A percentile compares a stretch with the other conserved stretches of the same genome.
Evolutionary conservation across 306 rosid species (phyloP).

Genomic region (Prunus persica): Prunus_persica_NCBIv2 NC_034013.1:14585501-14586000

Average conservation of each 20-base stretch:
- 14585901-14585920: neutral
- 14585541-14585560: conserved; percentile 82
- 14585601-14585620: conserved; percentile 42
- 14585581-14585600: conserved; percentile 38
- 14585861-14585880: neutral
- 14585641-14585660: conserved; percentile 65
- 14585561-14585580: conserved; percentile 69
- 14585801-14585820: neutral
- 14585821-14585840: neutral
- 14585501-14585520: conserved; percentile 59
- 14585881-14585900: neutral
- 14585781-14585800: conserved; percentile 23
- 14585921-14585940: neutral
- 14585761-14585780: conserved; percentile 55
- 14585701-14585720: conserved; percentile 82
- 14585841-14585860: neutral
- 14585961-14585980: neutral
- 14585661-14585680: conserved; percentile 57
- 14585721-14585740: conserved; percentile 56
- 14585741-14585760: conserved; percentile 42
- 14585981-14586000: conserved; percentile 38
- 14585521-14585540: conserved; percentile 64
- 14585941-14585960: conserved; percentile 6
- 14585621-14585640: conserved; percentile 62
- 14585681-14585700: conserved; percentile 59